Evolutionary conservation across 2,329 filamentous ascomycete species (phyloP).

Genomic region (Epichloe bromicola): DNA sequence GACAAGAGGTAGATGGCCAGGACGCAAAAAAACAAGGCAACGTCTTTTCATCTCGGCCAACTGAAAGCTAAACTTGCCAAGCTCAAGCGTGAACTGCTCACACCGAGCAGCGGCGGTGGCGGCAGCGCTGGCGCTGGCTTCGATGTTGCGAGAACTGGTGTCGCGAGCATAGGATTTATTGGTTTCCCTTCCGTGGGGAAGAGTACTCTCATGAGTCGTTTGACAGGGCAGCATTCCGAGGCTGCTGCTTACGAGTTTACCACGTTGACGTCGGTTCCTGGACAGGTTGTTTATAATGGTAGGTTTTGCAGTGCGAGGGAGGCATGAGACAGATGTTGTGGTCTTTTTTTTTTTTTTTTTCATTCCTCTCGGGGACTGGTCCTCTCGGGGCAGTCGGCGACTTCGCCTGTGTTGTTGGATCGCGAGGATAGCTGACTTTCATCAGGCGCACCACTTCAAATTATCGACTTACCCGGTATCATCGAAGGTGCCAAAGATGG

Average conservation of each 20-base stretch:
- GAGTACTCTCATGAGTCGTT: constrained; percentile 87
- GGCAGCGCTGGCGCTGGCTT: constrained; percentile 82
- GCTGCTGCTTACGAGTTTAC: constrained; percentile 97
- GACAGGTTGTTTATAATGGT: constrained; percentile 90
- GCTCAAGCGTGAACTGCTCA: constrained; percentile 89
- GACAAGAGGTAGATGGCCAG: constrained; percentile 59
- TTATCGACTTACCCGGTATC: constrained; percentile 96
- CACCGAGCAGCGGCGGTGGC: constrained; percentile 61
- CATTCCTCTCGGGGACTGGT: too few species aligned
- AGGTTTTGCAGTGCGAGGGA: constrained; percentile 10
- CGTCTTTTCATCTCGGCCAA: constrained; percentile 86
- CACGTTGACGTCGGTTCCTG: constrained; percentile 91
- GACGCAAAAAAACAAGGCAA: constrained; percentile 92
- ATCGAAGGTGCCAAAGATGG: constrained; percentile 98
- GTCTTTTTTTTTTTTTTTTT: not conserved
- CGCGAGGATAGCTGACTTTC: not conserved
- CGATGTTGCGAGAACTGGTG: constrained; percentile 94
- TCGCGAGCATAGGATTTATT: constrained; percentile 94
- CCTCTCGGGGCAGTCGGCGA: too few species aligned
- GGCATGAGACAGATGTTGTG: not conserved
- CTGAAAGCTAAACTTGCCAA: constrained; percentile 97
- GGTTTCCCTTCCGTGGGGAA: constrained; percentile 97
- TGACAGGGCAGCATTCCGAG: constrained; percentile 96
- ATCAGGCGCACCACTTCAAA: constrained; percentile 79
- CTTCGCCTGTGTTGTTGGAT: not conserved